Percentiles rank a stretch among this genome's conserved stretches.
Evolutionary conservation across 352 stramenopile species (phyloP).

Genomic region (Pythium guiyangense): DNA sequence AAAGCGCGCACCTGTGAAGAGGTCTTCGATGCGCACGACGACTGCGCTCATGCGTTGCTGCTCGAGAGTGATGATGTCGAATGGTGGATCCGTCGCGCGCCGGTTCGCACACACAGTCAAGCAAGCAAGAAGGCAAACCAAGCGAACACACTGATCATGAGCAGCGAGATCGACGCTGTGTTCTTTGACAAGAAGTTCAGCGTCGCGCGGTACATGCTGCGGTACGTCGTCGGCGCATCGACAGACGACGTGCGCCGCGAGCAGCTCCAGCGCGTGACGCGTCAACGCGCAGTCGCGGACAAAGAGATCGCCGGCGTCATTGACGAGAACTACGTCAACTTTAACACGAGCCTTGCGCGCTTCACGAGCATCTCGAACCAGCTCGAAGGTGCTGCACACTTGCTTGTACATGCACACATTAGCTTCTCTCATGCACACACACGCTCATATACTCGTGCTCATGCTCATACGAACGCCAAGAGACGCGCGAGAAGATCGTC

Average conservation of each 20-base stretch:
- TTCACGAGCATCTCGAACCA: conserved; percentile 79
- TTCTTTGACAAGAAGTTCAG: conserved; percentile 88
- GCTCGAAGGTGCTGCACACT: conserved; percentile 61
- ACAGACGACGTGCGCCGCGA: conserved; percentile 66
- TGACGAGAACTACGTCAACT: conserved; percentile 81
- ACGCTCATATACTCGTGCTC: background rate
- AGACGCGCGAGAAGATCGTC: conserved; percentile 62
- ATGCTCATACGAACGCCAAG: conserved; percentile 18
- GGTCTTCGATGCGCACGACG: conserved; percentile 52
- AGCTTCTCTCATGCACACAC: background rate
- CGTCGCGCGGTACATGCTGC: conserved; percentile 73
- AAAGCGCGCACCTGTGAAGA: conserved; percentile 40
- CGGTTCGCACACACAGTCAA: conserved; percentile 14
- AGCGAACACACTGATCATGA: conserved; percentile 16
- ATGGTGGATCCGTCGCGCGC: conserved; percentile 1
- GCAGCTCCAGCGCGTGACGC: conserved; percentile 57
- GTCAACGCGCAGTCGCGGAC: conserved; percentile 61
- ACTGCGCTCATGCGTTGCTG: conserved; percentile 7
- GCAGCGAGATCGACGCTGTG: conserved; percentile 63
- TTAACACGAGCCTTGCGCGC: conserved; percentile 78
- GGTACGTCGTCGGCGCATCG: conserved; percentile 59
- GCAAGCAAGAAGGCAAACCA: background rate
- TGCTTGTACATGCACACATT: background rate
- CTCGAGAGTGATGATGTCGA: no score
- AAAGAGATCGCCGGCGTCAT: conserved; percentile 78